These are phyloP conservation scores for Camellia sinensis DNA, from an alignment of 148 eudicot genomes.

Conservation along the genomic window DNA sequence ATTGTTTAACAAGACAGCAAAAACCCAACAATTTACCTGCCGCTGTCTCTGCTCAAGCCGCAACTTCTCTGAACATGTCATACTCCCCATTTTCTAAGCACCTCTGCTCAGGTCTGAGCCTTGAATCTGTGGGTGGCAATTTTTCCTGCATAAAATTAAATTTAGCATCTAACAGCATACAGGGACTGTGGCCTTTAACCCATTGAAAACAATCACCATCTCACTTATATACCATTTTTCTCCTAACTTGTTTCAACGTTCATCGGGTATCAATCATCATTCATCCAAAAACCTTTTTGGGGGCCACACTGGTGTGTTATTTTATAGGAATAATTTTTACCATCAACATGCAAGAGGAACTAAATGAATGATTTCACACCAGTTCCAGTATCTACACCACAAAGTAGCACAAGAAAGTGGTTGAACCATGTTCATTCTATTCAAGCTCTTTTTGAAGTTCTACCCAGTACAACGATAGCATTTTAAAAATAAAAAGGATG, in stretches of 20 bases:
- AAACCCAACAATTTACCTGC: conserved; percentile 48
- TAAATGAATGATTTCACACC: not conserved
- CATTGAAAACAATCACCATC: not conserved
- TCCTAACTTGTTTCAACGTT: not conserved
- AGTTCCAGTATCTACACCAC: not conserved
- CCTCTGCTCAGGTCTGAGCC: conserved; percentile 92
- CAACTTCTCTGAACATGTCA: conserved; percentile 77
- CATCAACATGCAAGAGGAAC: not conserved
- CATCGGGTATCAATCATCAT: not conserved
- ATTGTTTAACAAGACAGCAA: not conserved
- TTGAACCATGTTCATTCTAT: too few relatives aligned
- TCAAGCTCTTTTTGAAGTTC: too few relatives aligned
- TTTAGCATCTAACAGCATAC: not conserved
- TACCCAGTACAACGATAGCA: too few relatives aligned
- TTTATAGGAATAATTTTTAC: not conserved
- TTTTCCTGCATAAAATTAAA: conserved; percentile 52
- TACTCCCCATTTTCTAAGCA: conserved; percentile 85
- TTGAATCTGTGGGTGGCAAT: conserved; percentile 93
- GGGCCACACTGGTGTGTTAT: not conserved
- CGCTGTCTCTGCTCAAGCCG: conserved; percentile 91
- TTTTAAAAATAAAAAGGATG: too few relatives aligned
- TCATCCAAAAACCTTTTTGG: not conserved
- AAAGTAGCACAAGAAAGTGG: not conserved
- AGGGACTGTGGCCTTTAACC: not conserved
- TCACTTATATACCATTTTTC: not conserved